A percentile compares a stretch with the other conserved stretches of the same genome.
Conservation (phyloP, 148 eudicot species). For the Oxyria digyna region DNA sequence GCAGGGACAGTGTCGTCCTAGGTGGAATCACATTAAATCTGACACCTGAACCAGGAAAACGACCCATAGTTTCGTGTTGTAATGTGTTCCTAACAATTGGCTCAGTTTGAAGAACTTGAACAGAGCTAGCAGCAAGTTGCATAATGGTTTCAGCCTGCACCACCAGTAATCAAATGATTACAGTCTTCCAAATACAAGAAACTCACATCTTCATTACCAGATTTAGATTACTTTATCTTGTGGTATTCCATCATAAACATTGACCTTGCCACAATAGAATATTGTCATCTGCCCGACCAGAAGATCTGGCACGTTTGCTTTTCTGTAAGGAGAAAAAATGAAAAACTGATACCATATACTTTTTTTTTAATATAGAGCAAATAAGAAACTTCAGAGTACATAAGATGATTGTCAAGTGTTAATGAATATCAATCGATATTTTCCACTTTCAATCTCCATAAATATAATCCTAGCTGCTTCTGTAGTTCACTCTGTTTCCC, state of each 20-base stretch:
- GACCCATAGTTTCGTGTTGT: constrained; percentile 26
- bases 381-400: background rate
- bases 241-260: constrained; percentile 79
- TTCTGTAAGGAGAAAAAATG: constrained; percentile 39
- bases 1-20: constrained; percentile 10
- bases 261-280: constrained; percentile 78
- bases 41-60: constrained; percentile 26
- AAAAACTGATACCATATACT: background rate
- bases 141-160: constrained; percentile 58
- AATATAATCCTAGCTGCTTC: background rate
- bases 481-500: background rate
- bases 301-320: constrained; percentile 22
- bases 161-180: constrained; percentile 12
- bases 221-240: constrained; percentile 53
- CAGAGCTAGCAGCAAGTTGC: constrained; percentile 77
- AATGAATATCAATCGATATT: too few species aligned
- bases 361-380: background rate
- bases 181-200: background rate
- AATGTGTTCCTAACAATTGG: constrained; percentile 26
- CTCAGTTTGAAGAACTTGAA: constrained; percentile 32
- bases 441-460: background rate
- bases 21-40: constrained; percentile 13
- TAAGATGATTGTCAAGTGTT: too few species aligned
- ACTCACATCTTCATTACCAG: background rate
- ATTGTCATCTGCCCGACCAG: constrained; percentile 69